Base-by-base conservation (phyloP, 2,329 filamentous ascomycete species). In the Sporothrix phasma region DNA sequence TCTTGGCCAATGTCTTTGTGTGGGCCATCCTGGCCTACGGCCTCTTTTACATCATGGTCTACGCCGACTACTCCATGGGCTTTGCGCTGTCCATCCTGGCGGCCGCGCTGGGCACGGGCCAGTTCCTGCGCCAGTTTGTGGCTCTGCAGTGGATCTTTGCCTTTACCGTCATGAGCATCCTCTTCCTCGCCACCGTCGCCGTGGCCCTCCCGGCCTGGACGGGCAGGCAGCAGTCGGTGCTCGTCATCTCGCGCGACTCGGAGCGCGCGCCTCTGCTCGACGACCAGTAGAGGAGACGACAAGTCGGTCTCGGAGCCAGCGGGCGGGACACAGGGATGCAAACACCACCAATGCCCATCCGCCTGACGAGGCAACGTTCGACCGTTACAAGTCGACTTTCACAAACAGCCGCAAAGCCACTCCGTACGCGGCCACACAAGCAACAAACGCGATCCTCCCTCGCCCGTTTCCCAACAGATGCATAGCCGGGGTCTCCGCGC, bases 61-160 rank as follows among this genome's bases (percentile, higher is more conserved):
- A 88, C 77, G 90, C 89, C 80, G 85, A 88, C 70, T 87, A 87
- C 74, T 88, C 88, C 26, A 88, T 95, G 73, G 90, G 92, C 1
- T 90, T 94, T 73, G 86, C 84, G 62, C 80, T 96, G 70, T 88
- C 86, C 69, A 81, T 92, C 51, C 78, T 95, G 54, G 78, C 85
- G 1, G 86, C 90, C 5, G 84, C 90, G 19, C 84, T 95, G 47
- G 90, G 89, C 13, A 84, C 94, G 17, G 83, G 85, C 15, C 92
- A 96, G 74, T 86, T 95, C 76, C 78, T 86, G 60, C 81, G 82
- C 70, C 85, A 91, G 73, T 75, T 87, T 65, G 80, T 95, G 69
- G 89, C 90, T 6, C 80, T 96, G 68, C 92, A 96, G 77, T 96
- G 91, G 91, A 93, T 95, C 75, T 96, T 96, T 73, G 89, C 91